Evolutionary conservation across 1,284 basidiomycete species (phyloP).

Genomic region (Mycena sp.): DNA sequence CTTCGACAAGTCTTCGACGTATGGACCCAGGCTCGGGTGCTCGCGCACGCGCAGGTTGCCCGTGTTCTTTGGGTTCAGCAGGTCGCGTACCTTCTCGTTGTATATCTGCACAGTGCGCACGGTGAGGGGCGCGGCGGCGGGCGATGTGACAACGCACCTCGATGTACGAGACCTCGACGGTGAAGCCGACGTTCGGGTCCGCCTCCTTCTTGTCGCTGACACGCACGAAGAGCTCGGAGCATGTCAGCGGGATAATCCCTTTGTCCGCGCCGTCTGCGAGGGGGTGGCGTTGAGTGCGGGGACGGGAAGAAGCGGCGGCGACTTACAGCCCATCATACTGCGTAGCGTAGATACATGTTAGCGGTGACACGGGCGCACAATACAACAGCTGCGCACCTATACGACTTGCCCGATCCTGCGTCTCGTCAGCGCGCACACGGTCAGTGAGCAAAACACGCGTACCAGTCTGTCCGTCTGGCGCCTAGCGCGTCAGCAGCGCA

Average conservation of each 20-base stretch:
- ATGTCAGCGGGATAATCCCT: conserved; percentile 97
- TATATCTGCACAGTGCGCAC: conserved; percentile 77
- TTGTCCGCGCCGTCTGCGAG: conserved; percentile 91
- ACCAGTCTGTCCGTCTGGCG: conserved; percentile 88
- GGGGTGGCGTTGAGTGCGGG: neutral
- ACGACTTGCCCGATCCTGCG: conserved; percentile 89
- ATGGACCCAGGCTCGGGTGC: conserved; percentile 94
- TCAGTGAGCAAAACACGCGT: conserved; percentile 24
- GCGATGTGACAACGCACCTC: conserved; percentile 65
- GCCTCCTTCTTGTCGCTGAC: conserved; percentile 72
- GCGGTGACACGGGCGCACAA: conserved; percentile 24
- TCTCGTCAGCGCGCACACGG: conserved; percentile 25
- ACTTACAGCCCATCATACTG: conserved; percentile 99
- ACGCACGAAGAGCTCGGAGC: conserved; percentile 90
- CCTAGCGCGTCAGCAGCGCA: conserved; percentile 3
- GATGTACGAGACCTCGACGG: conserved; percentile 97
- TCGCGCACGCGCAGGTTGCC: conserved; percentile 97
- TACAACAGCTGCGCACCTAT: conserved; percentile 66
- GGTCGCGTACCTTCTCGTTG: conserved; percentile 97
- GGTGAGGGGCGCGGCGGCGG: neutral
- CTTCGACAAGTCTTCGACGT: conserved; percentile 97
- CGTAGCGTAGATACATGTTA: neutral
- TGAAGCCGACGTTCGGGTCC: conserved; percentile 82
- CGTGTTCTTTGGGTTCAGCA: conserved; percentile 97
- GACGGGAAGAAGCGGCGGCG: conserved; percentile 30